phyloP scores from a whole-genome alignment of 2,329 filamentous ascomycete genomes.

The Colletotrichum sp. region DNA sequence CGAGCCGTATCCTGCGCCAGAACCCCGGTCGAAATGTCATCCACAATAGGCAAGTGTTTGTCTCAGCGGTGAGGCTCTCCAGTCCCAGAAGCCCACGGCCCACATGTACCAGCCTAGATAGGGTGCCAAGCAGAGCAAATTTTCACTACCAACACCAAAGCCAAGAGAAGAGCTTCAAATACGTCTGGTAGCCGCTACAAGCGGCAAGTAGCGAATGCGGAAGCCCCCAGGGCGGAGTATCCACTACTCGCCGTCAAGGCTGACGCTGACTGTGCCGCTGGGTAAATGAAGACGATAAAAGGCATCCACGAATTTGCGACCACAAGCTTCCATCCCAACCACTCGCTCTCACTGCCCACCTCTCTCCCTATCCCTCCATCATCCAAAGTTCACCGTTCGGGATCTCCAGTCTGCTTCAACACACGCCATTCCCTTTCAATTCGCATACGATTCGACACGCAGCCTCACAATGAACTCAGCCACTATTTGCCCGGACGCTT shows the following conservation, averaged over 20 bases:
- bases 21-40: background rate
- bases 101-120: background rate
- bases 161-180: background rate
- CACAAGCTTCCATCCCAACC: too few relatives aligned
- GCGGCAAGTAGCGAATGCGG: too few relatives aligned
- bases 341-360: background rate
- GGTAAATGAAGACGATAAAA: fast-evolving
- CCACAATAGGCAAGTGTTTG: background rate
- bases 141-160: background rate
- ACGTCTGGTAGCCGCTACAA: too few relatives aligned
- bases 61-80: background rate
- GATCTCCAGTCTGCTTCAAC: too few relatives aligned
- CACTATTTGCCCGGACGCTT: background rate
- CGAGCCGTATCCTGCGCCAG: background rate
- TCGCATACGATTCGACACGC: background rate
- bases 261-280: background rate
- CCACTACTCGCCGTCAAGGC: fast-evolving
- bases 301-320: too few relatives aligned
- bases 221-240: fast-evolving
- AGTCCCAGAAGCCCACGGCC: background rate
- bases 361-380: too few relatives aligned
- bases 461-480: background rate
- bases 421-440: too few relatives aligned
- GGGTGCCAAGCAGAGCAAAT: background rate
- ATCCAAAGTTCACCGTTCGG: too few relatives aligned